phyloP scores from a whole-genome alignment of 1,139 yeast species.

The Pichia sp. region DNA sequence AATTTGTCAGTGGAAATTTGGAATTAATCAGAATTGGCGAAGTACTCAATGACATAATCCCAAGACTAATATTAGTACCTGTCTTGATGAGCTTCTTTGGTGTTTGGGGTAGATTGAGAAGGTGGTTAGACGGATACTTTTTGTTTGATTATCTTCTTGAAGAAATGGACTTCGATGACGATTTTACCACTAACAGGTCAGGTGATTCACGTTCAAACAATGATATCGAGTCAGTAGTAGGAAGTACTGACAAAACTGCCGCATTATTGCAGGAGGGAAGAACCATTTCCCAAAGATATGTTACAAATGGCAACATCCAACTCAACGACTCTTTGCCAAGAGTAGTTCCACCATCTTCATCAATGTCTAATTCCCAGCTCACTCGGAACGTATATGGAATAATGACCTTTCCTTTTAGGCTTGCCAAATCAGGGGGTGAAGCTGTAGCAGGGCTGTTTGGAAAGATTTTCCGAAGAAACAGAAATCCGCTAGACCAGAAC shows the following conservation, averaged over 20 bases:
- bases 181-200: conserved; percentile 5
- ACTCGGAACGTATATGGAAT: not conserved
- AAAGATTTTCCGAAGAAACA: not conserved
- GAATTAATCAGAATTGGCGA: conserved; percentile 73
- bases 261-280: conserved; percentile 28
- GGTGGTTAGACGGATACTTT: conserved; percentile 38
- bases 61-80: conserved; percentile 68
- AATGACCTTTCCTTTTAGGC: not conserved
- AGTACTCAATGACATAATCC: conserved; percentile 68
- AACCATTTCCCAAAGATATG: conserved; percentile 24
- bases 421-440: not conserved
- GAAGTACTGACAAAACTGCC: conserved; percentile 19
- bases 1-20: conserved; percentile 70
- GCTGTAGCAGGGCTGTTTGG: not conserved
- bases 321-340: conserved; percentile 14
- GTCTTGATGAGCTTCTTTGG: conserved; percentile 58
- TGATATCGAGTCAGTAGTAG: conserved; percentile 13
- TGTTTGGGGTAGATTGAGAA: conserved; percentile 62
- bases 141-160: conserved; percentile 46
- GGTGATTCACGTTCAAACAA: not conserved
- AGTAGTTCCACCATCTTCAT: not conserved
- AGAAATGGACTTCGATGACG: conserved; percentile 30
- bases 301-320: conserved; percentile 3
- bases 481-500: not conserved
- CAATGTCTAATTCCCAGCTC: not conserved